These are phyloP conservation scores for Amaranthus palmeri DNA, from an alignment of 148 eudicot genomes.

Conservation along the genomic window DNA sequence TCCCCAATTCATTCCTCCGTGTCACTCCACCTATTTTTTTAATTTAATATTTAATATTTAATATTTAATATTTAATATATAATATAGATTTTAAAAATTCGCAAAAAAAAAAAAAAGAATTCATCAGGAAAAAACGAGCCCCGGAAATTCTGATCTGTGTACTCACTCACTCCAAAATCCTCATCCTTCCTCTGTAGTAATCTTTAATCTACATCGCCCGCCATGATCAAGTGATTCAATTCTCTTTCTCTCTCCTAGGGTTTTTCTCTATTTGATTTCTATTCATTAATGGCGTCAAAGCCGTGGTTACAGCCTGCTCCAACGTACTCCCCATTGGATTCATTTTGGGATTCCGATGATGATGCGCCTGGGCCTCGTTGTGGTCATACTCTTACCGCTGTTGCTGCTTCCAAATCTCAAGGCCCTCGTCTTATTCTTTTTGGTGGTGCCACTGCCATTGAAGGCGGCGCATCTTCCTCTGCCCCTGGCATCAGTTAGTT, in stretches of 20 bases:
- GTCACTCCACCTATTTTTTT: too few species aligned
- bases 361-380: conserved; percentile 92
- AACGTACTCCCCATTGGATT: conserved; percentile 44
- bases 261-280: background rate
- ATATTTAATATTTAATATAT: too few species aligned
- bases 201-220: too few species aligned
- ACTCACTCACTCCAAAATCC: too few species aligned
- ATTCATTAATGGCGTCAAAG: conserved; percentile 46
- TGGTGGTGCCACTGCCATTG: conserved; percentile 97
- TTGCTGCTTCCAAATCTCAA: conserved; percentile 71
- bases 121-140: too few species aligned
- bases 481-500: conserved; percentile 57
- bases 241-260: conserved; percentile 20
- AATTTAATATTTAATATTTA: too few species aligned
- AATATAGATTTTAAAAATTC: too few species aligned
- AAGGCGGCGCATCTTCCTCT: conserved; percentile 61
- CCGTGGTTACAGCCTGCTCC: conserved; percentile 78
- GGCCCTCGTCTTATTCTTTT: conserved; percentile 90
- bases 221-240: background rate
- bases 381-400: conserved; percentile 82
- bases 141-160: too few species aligned
- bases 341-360: conserved; percentile 78
- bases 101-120: too few species aligned
- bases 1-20: too few species aligned
- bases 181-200: too few species aligned